phyloP scores from a whole-genome alignment of 805 yeast genomes.

The Naumovozyma baii region DNA sequence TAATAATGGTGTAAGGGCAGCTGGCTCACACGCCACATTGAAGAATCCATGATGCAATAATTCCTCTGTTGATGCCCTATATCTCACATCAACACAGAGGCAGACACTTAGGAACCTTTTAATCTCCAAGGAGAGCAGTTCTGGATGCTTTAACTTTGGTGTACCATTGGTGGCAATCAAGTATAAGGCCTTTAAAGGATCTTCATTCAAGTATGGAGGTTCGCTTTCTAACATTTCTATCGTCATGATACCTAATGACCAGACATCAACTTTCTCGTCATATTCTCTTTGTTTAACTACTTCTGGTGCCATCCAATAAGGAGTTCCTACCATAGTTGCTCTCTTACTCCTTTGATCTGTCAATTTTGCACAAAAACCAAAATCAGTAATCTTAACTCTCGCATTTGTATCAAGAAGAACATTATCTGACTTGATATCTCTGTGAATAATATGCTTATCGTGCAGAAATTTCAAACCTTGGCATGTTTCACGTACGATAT shows the following conservation, averaged over 20 bases:
- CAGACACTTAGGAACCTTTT: conserved; percentile 84
- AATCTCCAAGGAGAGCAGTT: conserved; percentile 64
- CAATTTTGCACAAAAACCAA: conserved; percentile 93
- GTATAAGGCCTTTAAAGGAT: conserved; percentile 87
- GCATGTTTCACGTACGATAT: conserved; percentile 82
- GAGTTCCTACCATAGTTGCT: conserved; percentile 98
- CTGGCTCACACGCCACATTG: conserved; percentile 49
- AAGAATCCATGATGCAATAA: conserved; percentile 68
- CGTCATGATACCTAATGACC: conserved; percentile 97
- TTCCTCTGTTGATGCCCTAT: conserved; percentile 86
- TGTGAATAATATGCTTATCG: conserved; percentile 83
- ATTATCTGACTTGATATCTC: conserved; percentile 96
- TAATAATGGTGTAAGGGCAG: conserved; percentile 49
- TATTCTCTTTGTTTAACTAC: conserved; percentile 92
- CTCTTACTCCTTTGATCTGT: conserved; percentile 78
- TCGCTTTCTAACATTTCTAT: conserved; percentile 99
- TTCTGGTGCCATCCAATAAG: conserved; percentile 99
- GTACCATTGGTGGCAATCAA: conserved; percentile 96
- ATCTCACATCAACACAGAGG: conserved; percentile 86
- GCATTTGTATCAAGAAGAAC: conserved; percentile 76
- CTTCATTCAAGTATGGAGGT: conserved; percentile 95
- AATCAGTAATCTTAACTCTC: conserved; percentile 89
- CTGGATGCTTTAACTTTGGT: conserved; percentile 86
- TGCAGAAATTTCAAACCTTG: conserved; percentile 89
- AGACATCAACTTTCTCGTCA: conserved; percentile 93